Evolutionary conservation across 2,329 filamentous ascomycete species (phyloP), one percentile per base, ranked within the genome.

Genomic region (Coleophoma crateriformis): DNA sequence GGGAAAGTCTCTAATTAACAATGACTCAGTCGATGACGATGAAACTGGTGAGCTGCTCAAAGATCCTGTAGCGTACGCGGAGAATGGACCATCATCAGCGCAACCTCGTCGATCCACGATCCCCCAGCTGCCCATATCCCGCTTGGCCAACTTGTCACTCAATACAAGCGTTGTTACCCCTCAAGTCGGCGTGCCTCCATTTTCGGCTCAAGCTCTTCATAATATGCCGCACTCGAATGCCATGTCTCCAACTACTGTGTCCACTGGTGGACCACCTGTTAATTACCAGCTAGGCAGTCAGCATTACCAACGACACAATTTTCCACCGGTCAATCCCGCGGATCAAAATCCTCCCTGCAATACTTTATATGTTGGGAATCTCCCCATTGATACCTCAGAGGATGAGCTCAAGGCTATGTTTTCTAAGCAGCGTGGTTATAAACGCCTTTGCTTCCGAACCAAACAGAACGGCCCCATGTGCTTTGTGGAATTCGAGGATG

Each of bases 301-400:
- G 56, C 76, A 81, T 52, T 87, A 79, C 58, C 75, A 72, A 55
- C 78, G 75, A 61, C 81, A 82, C 54, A 85, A 84, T 53, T 88
- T 90, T 54, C 92, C 92, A 13, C 87, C 91, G 0, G 88, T 89
- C 53, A 97, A 97, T 58, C 92, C 91, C 0, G 91, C 92, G 12
- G 92, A 99, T 63, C 88, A 96, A 68, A 96, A 97, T 60, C 92
- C 92, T 1, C 94, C 94, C 0, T 97, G 94, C 77, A 97, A 99
- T 65, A 99, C 94, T 0, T 77, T 99, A 7, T 97, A 99, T 63
- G 92, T 99, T 17, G 92, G 94, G n/a, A 97, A 99, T 62, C 74
- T 99, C 40, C 94, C 92, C 0, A 82, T 91, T 50, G 88, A 96
- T 64, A 95, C 91, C 0, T 92, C 88, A 0, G 94, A 99, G 63